A percentile compares a stretch with the other conserved stretches of the same genome.
These are phyloP conservation scores for Rhizophagus clarus DNA, from an alignment of 192 early-diverging fungal species.

Conservation along the genomic window DNA sequence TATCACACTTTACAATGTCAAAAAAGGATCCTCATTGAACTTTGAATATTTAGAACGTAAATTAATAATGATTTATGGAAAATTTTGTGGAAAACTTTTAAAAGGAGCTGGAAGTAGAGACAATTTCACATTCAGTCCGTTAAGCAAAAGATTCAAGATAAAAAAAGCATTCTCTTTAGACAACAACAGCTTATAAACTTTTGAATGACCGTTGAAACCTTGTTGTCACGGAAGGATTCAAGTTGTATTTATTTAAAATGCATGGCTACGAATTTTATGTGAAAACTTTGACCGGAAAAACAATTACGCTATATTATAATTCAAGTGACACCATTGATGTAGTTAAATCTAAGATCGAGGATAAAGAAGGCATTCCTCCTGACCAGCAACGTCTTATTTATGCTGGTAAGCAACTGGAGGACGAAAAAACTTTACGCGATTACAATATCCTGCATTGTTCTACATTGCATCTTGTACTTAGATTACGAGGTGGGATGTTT, in stretches of 20 bases:
- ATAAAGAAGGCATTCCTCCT: conserved; percentile 73
- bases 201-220: too few species aligned
- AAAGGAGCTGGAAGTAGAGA: conserved; percentile 82
- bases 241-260: too few species aligned
- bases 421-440: conserved; percentile 66
- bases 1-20: neutral
- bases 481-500: conserved; percentile 58
- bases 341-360: conserved; percentile 32
- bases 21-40: conserved; percentile 15
- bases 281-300: conserved; percentile 85
- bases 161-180: conserved; percentile 71
- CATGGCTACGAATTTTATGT: conserved; percentile 28
- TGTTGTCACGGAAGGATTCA: too few species aligned
- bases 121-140: conserved; percentile 64
- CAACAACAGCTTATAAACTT: too few species aligned
- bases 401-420: conserved; percentile 76
- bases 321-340: conserved; percentile 71
- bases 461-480: conserved; percentile 66
- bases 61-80: conserved; percentile 34
- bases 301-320: conserved; percentile 83
- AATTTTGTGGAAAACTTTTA: conserved; percentile 81
- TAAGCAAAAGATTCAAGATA: conserved; percentile 73
- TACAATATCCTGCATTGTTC: conserved; percentile 74
- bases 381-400: conserved; percentile 52
- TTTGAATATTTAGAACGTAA: conserved; percentile 4